phyloP scores from a whole-genome alignment of 2,329 filamentous ascomycete genomes.

The Hypoxylon sp. region DNA sequence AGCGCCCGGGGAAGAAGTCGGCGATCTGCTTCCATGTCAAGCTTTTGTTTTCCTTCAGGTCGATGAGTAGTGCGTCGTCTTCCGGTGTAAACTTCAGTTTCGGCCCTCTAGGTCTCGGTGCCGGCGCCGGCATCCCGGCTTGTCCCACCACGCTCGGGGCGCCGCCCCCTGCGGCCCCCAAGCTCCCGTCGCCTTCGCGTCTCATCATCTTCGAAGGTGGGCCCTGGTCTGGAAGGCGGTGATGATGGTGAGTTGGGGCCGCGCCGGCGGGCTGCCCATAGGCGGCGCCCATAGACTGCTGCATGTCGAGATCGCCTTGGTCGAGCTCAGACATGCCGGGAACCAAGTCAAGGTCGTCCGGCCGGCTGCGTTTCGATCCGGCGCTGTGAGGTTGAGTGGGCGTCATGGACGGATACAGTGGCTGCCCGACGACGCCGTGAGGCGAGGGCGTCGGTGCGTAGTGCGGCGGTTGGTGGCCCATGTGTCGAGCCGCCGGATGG shows the following conservation, averaged over 20 bases:
- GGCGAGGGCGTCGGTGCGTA: constrained; percentile 59
- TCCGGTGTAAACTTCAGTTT: constrained; percentile 95
- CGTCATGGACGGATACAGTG: constrained; percentile 61
- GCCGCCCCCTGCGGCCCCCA: constrained; percentile 57
- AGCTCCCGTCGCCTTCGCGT: constrained; percentile 59
- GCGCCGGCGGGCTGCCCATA: constrained; percentile 58
- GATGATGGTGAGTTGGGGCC: constrained; percentile 77
- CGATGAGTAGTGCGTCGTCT: constrained; percentile 86
- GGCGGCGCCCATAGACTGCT: constrained; percentile 60
- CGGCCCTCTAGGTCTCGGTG: constrained; percentile 80
- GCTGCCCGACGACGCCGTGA: constrained; percentile 55
- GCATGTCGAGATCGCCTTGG: constrained; percentile 64
- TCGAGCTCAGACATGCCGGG: constrained; percentile 61
- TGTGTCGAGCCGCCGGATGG: constrained; percentile 56
- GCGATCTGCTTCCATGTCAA: constrained; percentile 98
- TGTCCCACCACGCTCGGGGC: constrained; percentile 88
- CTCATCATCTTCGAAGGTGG: constrained; percentile 73
- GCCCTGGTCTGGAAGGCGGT: constrained; percentile 77
- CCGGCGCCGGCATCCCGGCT: constrained; percentile 85
- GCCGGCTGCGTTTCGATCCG: constrained; percentile 61
- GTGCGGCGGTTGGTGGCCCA: constrained; percentile 60
- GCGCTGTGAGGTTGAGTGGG: constrained; percentile 45
- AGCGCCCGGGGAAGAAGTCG: constrained; percentile 91
- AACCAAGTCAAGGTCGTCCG: constrained; percentile 66
- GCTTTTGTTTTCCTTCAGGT: constrained; percentile 93